phyloP scores from a whole-genome alignment of 2,329 filamentous ascomycete species.

The Neonectria ditissima region DNA sequence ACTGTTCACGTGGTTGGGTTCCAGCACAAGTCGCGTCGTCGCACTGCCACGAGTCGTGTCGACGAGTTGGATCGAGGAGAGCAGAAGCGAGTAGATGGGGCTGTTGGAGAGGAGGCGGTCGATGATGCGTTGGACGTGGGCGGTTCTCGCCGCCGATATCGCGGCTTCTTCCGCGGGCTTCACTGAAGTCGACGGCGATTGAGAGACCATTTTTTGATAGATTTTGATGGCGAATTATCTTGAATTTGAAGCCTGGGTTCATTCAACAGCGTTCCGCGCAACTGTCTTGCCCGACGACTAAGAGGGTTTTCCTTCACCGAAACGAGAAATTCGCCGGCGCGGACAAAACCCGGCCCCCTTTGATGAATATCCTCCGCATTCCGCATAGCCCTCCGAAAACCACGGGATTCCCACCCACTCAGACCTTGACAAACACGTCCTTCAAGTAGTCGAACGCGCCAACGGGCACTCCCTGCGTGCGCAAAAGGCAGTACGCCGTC shows the following conservation, averaged over 20 bases:
- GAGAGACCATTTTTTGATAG: conserved; percentile 28
- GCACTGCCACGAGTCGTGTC: conserved; percentile 60
- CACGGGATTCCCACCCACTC: background rate
- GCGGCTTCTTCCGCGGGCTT: conserved; percentile 27
- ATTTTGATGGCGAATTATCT: background rate
- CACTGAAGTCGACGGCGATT: conserved; percentile 27
- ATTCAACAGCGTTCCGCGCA: background rate
- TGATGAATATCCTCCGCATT: conserved; percentile 41
- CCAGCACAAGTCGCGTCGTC: conserved; percentile 61
- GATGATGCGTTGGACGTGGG: conserved; percentile 49
- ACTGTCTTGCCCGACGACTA: background rate
- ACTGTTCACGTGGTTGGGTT: conserved; percentile 73
- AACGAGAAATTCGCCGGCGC: conserved; percentile 37
- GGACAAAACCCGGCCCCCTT: conserved; percentile 43
- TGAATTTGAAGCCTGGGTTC: background rate
- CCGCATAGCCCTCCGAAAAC: conserved; percentile 30
- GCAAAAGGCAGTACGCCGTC: conserved; percentile 67
- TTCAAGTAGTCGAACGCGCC: conserved; percentile 67
- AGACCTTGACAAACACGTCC: conserved; percentile 42
- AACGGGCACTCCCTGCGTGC: conserved; percentile 67
- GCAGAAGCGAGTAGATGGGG: conserved; percentile 63
- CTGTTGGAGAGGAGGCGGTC: conserved; percentile 57
- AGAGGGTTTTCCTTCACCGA: conserved; percentile 16
- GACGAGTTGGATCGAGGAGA: conserved; percentile 57
- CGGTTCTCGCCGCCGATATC: conserved; percentile 26